Conservation (phyloP, 2,329 filamentous ascomycete species). For the Botrytis paeoniae region DNA sequence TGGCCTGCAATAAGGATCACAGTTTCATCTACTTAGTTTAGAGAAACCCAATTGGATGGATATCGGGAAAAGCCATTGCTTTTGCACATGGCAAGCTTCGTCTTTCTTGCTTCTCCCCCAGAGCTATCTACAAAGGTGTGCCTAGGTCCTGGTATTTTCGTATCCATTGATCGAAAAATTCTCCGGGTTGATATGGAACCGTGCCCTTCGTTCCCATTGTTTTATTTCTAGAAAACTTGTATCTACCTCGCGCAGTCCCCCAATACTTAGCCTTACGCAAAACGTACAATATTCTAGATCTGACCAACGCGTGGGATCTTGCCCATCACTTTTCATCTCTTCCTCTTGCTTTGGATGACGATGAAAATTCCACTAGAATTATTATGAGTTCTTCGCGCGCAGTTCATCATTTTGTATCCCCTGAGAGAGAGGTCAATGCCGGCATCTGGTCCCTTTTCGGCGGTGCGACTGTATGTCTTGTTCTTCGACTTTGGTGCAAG, state of each 20-base stretch:
- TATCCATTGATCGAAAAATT: neutral
- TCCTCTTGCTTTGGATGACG: neutral
- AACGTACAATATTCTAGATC: neutral
- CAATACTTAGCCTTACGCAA: neutral
- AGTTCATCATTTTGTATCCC: slow-evolving; percentile 24
- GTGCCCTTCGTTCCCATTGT: slow-evolving; percentile 6
- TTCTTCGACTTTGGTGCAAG: slow-evolving; percentile 26
- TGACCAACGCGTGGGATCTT: slow-evolving; percentile 2
- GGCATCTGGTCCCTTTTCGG: slow-evolving; percentile 27
- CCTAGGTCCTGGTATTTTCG: neutral
- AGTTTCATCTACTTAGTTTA: neutral
- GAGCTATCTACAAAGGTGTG: neutral
- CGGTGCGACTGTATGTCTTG: slow-evolving; percentile 26
- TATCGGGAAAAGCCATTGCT: neutral
- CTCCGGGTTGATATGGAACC: neutral
- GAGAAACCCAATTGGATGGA: neutral
- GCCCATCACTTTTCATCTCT: neutral
- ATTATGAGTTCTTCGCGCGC: slow-evolving; percentile 23
- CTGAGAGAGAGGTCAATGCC: slow-evolving; percentile 24
- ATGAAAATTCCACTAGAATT: neutral
- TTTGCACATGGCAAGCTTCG: neutral
- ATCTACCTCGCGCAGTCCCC: neutral
- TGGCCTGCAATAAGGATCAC: slow-evolving; percentile 4
- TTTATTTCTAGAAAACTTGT: slow-evolving; percentile 13
- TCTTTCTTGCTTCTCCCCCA: slow-evolving; percentile 6